Conservation (phyloP, 306 rosid genomes). For the Citrullus mucosospermus region DNA sequence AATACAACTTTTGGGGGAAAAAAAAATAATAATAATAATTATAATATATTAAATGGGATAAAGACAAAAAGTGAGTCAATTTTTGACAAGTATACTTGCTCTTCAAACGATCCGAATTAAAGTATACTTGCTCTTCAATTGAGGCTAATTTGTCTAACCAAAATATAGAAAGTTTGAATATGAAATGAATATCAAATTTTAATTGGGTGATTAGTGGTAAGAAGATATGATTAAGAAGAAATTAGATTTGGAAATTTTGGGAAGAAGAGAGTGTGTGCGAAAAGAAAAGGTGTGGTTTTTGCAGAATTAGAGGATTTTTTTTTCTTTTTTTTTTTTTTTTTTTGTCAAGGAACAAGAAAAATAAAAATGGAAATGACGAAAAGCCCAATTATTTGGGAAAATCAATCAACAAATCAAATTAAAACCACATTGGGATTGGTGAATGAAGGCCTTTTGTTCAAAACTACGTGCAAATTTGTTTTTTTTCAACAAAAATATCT, state of each 20-base stretch:
- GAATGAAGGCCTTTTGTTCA: neutral
- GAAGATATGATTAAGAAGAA: neutral
- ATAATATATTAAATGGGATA: no score
- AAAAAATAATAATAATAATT: no score
- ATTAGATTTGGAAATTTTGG: neutral
- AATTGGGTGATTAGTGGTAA: neutral
- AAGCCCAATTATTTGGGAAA: neutral
- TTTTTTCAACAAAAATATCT: no score
- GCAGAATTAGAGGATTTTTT: neutral
- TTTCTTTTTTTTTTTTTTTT: no score
- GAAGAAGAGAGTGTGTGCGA: neutral
- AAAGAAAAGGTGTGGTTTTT: neutral
- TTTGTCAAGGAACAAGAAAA: neutral
- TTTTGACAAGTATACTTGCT: neutral
- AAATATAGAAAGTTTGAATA: neutral
- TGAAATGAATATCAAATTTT: neutral
- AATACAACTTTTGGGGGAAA: no score
- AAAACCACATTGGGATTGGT: neutral
- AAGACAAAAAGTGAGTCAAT: no score
- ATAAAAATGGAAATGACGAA: neutral
- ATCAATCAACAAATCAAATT: neutral
- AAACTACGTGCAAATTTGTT: neutral
- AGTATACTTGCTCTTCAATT: neutral
- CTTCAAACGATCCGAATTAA: neutral
- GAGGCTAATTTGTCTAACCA: neutral